phyloP scores from a whole-genome alignment of 306 rosid species.

The Calophaca sinica region DNA sequence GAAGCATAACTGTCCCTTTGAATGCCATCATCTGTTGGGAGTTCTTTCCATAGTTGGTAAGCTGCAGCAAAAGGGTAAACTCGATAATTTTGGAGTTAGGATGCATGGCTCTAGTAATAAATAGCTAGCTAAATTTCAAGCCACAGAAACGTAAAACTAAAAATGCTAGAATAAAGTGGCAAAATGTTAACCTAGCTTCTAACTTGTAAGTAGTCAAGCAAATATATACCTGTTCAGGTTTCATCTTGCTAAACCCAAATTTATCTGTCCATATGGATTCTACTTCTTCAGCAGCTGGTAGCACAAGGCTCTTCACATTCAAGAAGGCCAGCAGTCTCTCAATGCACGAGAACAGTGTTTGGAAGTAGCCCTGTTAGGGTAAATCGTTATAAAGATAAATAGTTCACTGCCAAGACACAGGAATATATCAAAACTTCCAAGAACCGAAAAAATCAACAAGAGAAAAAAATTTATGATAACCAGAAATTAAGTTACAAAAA shows the following conservation, averaged over 20 bases:
- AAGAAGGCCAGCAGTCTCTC: slow-evolving; percentile 84
- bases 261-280: slow-evolving; percentile 88
- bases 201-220: neutral
- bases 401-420: slow-evolving; percentile 8
- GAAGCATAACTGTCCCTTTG: slow-evolving; percentile 94
- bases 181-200: slow-evolving; percentile 28
- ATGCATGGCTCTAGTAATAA: neutral
- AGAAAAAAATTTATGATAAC: slow-evolving; percentile 25
- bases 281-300: slow-evolving; percentile 97
- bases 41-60: slow-evolving; percentile 73
- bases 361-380: slow-evolving; percentile 86
- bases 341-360: slow-evolving; percentile 83
- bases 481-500: neutral
- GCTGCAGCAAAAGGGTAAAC: slow-evolving; percentile 59
- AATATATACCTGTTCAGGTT: slow-evolving; percentile 75
- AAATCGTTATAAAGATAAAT: slow-evolving; percentile 2
- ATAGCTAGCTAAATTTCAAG: slow-evolving; percentile 25
- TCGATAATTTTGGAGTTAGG: slow-evolving; percentile 23
- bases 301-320: slow-evolving; percentile 78
- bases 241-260: slow-evolving; percentile 80
- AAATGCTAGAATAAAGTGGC: slow-evolving; percentile 32
- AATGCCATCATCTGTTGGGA: slow-evolving; percentile 82
- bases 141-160: slow-evolving; percentile 22
- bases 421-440: slow-evolving; percentile 27
- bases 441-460: slow-evolving; percentile 15